These are phyloP conservation scores for Oryza meyeriana DNA, from an alignment of 176 grass and related monocot genomes.

Conservation along the genomic window DNA sequence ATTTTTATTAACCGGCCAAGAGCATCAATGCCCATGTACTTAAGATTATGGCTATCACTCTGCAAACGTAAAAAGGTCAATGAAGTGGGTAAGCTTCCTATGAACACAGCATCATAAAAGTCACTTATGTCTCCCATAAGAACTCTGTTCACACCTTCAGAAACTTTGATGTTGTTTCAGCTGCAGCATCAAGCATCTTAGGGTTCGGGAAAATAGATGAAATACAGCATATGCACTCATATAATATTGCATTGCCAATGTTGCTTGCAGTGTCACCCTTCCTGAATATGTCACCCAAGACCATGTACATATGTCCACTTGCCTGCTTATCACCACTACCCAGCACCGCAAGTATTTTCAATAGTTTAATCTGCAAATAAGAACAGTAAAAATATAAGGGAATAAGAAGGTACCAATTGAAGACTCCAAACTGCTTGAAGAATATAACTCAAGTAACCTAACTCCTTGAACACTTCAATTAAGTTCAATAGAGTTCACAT, in stretches of 20 bases:
- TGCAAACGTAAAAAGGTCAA: slow-evolving; percentile 23
- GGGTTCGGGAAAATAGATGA: slow-evolving; percentile 94
- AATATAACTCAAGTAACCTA: slow-evolving; percentile 7
- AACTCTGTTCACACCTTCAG: slow-evolving; percentile 62
- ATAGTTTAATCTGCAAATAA: slow-evolving; percentile 83
- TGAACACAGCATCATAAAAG: neutral
- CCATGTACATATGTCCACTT: slow-evolving; percentile 80
- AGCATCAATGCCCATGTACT: slow-evolving; percentile 99
- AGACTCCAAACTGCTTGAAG: slow-evolving; percentile 3
- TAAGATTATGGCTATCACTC: slow-evolving; percentile 99
- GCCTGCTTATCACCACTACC: slow-evolving; percentile 94
- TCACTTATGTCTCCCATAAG: neutral
- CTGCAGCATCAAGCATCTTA: slow-evolving; percentile 88
- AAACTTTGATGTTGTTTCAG: slow-evolving; percentile 97
- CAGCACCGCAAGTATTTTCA: slow-evolving; percentile 95
- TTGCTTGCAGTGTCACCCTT: slow-evolving; percentile 94
- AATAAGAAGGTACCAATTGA: slow-evolving; percentile 28
- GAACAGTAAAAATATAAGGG: slow-evolving; percentile 17
- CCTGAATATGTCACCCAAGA: slow-evolving; percentile 91
- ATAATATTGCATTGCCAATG: slow-evolving; percentile 97
- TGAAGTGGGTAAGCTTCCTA: slow-evolving; percentile 17
- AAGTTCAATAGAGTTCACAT: slow-evolving; percentile 4
- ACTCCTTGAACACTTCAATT: neutral
- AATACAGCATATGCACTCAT: slow-evolving; percentile 95
- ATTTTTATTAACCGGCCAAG: slow-evolving; percentile 96